A percentile compares a stretch with the other conserved stretches of the same genome.
Conservation (phyloP, 805 yeast genomes). For the Ogataea minuta region DNA sequence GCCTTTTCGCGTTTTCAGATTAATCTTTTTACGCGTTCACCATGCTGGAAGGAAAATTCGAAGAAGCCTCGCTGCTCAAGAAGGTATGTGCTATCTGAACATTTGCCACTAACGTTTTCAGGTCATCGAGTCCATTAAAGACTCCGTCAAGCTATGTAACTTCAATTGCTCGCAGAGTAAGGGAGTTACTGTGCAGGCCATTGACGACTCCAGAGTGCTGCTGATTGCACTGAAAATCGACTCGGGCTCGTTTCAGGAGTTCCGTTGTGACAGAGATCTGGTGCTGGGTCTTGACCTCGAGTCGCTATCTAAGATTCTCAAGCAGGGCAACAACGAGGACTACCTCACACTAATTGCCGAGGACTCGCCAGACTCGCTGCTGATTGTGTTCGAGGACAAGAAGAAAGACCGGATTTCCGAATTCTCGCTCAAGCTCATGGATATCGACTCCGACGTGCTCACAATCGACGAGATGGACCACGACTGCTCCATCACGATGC, state of each 20-base stretch:
- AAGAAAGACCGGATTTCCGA: slow-evolving; percentile 89
- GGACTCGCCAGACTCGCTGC: slow-evolving; percentile 64
- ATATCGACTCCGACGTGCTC: slow-evolving; percentile 91
- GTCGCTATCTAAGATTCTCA: slow-evolving; percentile 83
- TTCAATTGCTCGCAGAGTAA: slow-evolving; percentile 88
- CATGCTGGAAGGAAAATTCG: slow-evolving; percentile 97
- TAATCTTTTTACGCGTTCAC: slow-evolving; percentile 5
- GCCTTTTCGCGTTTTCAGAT: slow-evolving; percentile 10
- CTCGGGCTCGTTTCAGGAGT: slow-evolving; percentile 82
- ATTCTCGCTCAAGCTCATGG: slow-evolving; percentile 89
- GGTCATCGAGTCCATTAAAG: slow-evolving; percentile 91
- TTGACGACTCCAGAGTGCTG: slow-evolving; percentile 94
- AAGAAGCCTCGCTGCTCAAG: slow-evolving; percentile 87
- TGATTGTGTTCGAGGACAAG: slow-evolving; percentile 86
- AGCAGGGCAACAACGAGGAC: slow-evolving; percentile 89
- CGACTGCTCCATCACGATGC: slow-evolving; percentile 83
- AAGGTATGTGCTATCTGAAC: slow-evolving; percentile 42
- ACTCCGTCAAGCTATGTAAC: slow-evolving; percentile 92
- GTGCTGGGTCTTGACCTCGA: slow-evolving; percentile 89
- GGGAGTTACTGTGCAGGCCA: slow-evolving; percentile 95
- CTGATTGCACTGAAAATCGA: slow-evolving; percentile 86
- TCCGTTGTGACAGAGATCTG: slow-evolving; percentile 92
- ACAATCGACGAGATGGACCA: slow-evolving; percentile 92
- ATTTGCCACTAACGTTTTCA: slow-evolving; percentile 11
- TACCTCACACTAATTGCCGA: slow-evolving; percentile 86